phyloP scores from a whole-genome alignment of 768 basidiomycete species.

The Antrodiella citrinella region DNA sequence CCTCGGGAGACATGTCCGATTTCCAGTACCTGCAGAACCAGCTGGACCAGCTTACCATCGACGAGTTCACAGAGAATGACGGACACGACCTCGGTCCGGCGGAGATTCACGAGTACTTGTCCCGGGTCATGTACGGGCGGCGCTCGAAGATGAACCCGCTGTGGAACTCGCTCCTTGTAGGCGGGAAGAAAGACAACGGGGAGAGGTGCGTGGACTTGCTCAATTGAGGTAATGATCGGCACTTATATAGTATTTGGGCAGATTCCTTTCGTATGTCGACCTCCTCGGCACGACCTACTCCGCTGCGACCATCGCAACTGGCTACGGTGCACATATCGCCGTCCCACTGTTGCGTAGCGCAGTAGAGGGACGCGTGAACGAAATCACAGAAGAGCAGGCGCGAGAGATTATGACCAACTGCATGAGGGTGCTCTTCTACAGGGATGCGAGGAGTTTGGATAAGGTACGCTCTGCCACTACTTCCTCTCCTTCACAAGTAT shows the following conservation, averaged over 20 bases:
- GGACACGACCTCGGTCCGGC: conserved; percentile 76
- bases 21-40: conserved; percentile 85
- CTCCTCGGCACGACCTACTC: conserved; percentile 94
- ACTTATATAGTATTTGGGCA: conserved; percentile 23
- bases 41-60: conserved; percentile 69
- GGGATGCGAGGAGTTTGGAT: conserved; percentile 92
- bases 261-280: conserved; percentile 92
- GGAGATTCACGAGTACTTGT: conserved; percentile 89
- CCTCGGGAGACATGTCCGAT: conserved; percentile 95
- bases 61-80: conserved; percentile 78
- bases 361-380: conserved; percentile 74
- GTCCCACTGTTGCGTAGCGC: conserved; percentile 87
- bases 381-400: conserved; percentile 73
- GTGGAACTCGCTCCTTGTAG: conserved; percentile 93
- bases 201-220: conserved; percentile 44
- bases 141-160: conserved; percentile 86
- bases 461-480: conserved; percentile 49
- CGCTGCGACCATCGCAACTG: conserved; percentile 89
- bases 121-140: conserved; percentile 84
- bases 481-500: not conserved
- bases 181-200: conserved; percentile 74
- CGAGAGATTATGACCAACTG: conserved; percentile 69
- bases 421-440: conserved; percentile 93
- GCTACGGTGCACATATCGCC: conserved; percentile 89
- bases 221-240: too few relatives aligned